Conservation (phyloP, 768 basidiomycete species). For the Ramaria sp. region DNA sequence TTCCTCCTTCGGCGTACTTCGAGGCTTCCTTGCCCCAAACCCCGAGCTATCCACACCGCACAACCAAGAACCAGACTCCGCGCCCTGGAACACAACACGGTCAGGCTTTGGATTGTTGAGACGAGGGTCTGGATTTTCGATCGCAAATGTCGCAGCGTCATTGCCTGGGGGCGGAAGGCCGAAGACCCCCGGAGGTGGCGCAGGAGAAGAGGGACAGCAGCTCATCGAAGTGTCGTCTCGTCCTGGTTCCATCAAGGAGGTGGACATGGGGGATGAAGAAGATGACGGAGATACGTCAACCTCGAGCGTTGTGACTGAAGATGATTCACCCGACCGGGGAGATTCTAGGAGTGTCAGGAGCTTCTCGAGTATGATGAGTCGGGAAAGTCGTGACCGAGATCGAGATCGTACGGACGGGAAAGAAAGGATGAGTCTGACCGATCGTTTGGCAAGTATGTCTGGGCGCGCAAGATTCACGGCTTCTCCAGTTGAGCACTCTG, state of each 20-base stretch:
- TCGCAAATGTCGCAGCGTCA: slow-evolving; percentile 61
- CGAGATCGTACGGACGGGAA: slow-evolving; percentile 16
- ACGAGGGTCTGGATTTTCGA: slow-evolving; percentile 73
- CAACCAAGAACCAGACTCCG: slow-evolving; percentile 20
- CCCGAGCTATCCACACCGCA: slow-evolving; percentile 16
- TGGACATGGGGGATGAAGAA: slow-evolving; percentile 18
- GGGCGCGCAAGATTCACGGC: slow-evolving; percentile 36
- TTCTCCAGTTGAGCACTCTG: slow-evolving; percentile 10
- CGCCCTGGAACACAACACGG: slow-evolving; percentile 32
- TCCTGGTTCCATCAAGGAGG: slow-evolving; percentile 36
- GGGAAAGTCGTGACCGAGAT: slow-evolving; percentile 25
- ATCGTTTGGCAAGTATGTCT: slow-evolving; percentile 73
- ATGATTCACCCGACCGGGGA: slow-evolving; percentile 23
- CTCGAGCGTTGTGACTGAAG: slow-evolving; percentile 6
- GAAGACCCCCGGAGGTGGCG: slow-evolving; percentile 14
- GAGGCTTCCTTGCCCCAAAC: slow-evolving; percentile 49
- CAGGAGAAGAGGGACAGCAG: slow-evolving; percentile 38
- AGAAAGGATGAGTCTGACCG: slow-evolving; percentile 64
- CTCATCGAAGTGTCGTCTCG: slow-evolving; percentile 46
- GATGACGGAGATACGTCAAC: slow-evolving; percentile 13
- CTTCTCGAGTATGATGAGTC: slow-evolving; percentile 77
- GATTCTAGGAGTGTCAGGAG: slow-evolving; percentile 75
- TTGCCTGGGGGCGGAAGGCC: slow-evolving; percentile 44
- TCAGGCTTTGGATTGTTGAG: slow-evolving; percentile 60
- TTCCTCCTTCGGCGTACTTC: slow-evolving; percentile 78